Percentiles rank a stretch among this genome's conserved stretches.
phyloP scores from a whole-genome alignment of 495 filamentous ascomycete species.

The Penicillium parvum region DNA sequence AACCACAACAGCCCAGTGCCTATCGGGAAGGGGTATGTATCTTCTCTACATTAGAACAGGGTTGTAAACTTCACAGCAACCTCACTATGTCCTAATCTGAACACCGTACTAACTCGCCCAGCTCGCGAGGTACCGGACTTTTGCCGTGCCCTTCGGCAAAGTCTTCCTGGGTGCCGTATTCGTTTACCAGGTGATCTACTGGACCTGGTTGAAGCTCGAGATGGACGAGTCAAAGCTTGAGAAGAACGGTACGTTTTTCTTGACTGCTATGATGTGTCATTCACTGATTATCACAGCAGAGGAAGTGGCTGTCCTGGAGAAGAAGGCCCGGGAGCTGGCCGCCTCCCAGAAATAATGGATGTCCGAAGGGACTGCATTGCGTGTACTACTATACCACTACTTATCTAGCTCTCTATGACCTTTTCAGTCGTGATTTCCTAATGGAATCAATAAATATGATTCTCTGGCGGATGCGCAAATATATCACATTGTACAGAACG shows the following conservation, averaged over 20 bases:
- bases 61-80: too few relatives aligned
- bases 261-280: neutral
- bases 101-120: conserved; percentile 23
- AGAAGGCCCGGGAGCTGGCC: conserved; percentile 38
- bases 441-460: too few relatives aligned
- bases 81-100: too few relatives aligned
- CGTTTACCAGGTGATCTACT: conserved; percentile 84
- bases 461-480: too few relatives aligned
- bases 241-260: conserved; percentile 45
- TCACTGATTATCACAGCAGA: conserved; percentile 12
- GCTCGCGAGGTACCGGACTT: conserved; percentile 73
- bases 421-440: too few relatives aligned
- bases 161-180: conserved; percentile 81
- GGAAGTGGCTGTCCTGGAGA: conserved; percentile 40
- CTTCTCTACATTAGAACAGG: neutral
- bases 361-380: conserved; percentile 5
- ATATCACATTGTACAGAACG: conserved; percentile 8
- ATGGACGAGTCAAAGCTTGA: conserved; percentile 62
- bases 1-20: conserved; percentile 18
- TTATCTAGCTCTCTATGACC: too few relatives aligned
- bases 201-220: conserved; percentile 84
- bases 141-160: conserved; percentile 76
- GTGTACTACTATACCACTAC: conserved; percentile 17
- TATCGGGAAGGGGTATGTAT: conserved; percentile 25
- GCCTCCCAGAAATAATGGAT: conserved; percentile 24